Conservation (phyloP, 768 basidiomycete species). For the Lentinula boryana region DNA sequence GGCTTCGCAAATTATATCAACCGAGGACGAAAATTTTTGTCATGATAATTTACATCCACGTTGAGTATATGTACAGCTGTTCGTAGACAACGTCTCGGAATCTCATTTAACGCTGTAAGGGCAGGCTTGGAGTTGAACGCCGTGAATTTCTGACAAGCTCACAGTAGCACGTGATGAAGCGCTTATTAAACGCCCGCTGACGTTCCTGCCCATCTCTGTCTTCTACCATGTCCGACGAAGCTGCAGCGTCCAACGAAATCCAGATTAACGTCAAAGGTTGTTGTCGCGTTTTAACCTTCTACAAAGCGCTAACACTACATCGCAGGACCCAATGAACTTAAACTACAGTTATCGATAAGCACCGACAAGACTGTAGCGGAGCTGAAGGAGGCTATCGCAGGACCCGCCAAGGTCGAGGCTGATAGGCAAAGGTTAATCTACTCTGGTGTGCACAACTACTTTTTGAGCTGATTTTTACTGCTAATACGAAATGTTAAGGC, state of each 20-base stretch:
- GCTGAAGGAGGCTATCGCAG: conserved; percentile 87
- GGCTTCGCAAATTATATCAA: conserved; percentile 61
- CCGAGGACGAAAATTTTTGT: conserved; percentile 44
- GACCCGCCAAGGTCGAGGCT: conserved; percentile 78
- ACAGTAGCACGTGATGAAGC: neutral
- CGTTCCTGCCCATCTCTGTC: neutral
- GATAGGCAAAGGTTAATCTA: conserved; percentile 91
- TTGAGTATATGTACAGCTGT: neutral
- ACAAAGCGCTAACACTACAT: neutral
- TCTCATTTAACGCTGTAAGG: too few species aligned
- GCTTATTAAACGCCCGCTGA: neutral
- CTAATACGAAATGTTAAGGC: conserved; percentile 29
- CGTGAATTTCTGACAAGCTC: too few species aligned
- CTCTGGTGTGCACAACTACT: conserved; percentile 50
- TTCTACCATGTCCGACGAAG: conserved; percentile 45
- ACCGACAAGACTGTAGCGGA: conserved; percentile 83
- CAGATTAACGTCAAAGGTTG: conserved; percentile 68
- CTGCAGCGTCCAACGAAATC: conserved; percentile 37
- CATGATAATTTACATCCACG: neutral
- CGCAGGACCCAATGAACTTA: conserved; percentile 85
- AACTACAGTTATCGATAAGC: conserved; percentile 79
- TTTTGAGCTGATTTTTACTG: neutral
- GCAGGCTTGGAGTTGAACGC: too few species aligned
- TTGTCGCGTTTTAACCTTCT: neutral
- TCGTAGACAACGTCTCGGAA: too few species aligned